phyloP scores from a whole-genome alignment of 2,329 filamentous ascomycete genomes.

The Exserohilum turcica region DNA sequence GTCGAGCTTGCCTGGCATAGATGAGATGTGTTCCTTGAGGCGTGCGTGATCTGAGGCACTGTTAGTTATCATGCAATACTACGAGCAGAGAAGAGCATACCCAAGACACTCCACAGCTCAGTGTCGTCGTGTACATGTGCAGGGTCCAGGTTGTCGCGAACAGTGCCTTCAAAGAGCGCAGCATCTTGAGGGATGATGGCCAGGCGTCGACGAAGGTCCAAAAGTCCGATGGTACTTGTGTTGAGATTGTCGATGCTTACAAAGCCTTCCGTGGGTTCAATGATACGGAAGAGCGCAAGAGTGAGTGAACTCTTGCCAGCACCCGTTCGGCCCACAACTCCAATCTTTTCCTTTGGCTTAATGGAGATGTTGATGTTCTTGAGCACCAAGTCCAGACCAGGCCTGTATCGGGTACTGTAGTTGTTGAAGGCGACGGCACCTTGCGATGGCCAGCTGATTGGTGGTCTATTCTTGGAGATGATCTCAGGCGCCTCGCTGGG shows the following conservation, averaged over 20 bases:
- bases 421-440: slow-evolving; percentile 90
- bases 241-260: slow-evolving; percentile 90
- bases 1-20: slow-evolving; percentile 88
- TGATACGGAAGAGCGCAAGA: slow-evolving; percentile 90
- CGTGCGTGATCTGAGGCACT: slow-evolving; percentile 77
- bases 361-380: slow-evolving; percentile 92
- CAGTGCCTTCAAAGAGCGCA: slow-evolving; percentile 88
- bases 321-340: slow-evolving; percentile 93
- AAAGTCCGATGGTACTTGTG: slow-evolving; percentile 85
- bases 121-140: slow-evolving; percentile 95
- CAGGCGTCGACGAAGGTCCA: slow-evolving; percentile 85
- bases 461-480: slow-evolving; percentile 82
- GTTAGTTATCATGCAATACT: slow-evolving; percentile 22
- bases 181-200: slow-evolving; percentile 99
- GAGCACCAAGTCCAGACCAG: slow-evolving; percentile 86
- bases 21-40: slow-evolving; percentile 84
- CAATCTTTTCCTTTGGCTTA: slow-evolving; percentile 96
- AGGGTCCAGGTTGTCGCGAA: slow-evolving; percentile 94
- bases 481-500: slow-evolving; percentile 95
- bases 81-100: slow-evolving; percentile 56
- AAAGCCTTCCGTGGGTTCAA: slow-evolving; percentile 80
- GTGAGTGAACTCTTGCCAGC: slow-evolving; percentile 96
- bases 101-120: slow-evolving; percentile 92
- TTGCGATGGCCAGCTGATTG: slow-evolving; percentile 87
- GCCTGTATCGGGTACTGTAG: slow-evolving; percentile 91